Percentiles rank a stretch among this genome's conserved stretches.
phyloP scores from a whole-genome alignment of 2,329 filamentous ascomycete species.

The Chlorencoelia australis region DNA sequence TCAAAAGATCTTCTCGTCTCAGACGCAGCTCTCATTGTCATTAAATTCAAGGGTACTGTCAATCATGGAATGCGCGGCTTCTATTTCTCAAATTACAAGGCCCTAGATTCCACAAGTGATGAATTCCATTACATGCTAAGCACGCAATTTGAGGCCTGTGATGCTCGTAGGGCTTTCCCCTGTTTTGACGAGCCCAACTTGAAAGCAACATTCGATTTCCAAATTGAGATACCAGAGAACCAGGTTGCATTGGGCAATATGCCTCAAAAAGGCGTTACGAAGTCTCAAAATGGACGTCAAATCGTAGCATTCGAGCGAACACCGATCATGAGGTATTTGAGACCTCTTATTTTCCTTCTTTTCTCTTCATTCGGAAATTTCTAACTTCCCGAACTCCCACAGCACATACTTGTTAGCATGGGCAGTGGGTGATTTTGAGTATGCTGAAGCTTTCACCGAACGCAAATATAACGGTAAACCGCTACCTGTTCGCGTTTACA shows the following conservation, averaged over 20 bases:
- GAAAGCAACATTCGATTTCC: conserved; percentile 91
- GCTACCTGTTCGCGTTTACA: conserved; percentile 91
- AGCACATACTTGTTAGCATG: conserved; percentile 85
- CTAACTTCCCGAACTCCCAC: too few species aligned
- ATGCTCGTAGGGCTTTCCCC: conserved; percentile 88
- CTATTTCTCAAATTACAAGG: conserved; percentile 88
- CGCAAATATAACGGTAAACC: conserved; percentile 85
- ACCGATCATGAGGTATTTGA: conserved; percentile 79
- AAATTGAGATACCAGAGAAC: conserved; percentile 82
- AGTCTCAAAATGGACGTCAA: conserved; percentile 54
- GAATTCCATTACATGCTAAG: conserved; percentile 70
- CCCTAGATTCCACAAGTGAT: conserved; percentile 67
- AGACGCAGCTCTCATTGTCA: conserved; percentile 53
- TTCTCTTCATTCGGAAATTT: too few species aligned
- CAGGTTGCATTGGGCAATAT: conserved; percentile 91
- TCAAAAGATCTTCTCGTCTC: conserved; percentile 58
- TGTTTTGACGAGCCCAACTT: conserved; percentile 98
- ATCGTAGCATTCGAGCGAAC: conserved; percentile 71
- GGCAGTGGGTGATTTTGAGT: conserved; percentile 96
- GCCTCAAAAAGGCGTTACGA: conserved; percentile 66
- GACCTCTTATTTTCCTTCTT: too few species aligned
- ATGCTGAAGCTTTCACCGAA: conserved; percentile 83
- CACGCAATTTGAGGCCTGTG: conserved; percentile 95
- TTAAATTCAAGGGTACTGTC: conserved; percentile 71
- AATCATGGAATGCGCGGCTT: conserved; percentile 91